Base-by-base conservation (phyloP, 2,329 filamentous ascomycete species). In the Exophiala sideris region DNA sequence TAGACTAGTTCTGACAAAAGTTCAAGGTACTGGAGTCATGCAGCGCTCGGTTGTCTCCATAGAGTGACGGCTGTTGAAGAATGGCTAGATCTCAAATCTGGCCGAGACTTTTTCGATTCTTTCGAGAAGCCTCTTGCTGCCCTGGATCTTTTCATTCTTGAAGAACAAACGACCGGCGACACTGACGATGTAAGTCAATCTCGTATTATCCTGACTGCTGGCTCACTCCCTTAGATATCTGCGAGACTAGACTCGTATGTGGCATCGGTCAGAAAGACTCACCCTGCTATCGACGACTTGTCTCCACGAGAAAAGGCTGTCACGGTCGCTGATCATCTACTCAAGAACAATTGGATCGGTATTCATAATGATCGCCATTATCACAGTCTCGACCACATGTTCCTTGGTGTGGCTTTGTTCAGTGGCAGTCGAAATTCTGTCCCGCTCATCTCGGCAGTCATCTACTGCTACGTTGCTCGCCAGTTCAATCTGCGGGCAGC, bases 81-180 rank as follows among this genome's bases (percentile, higher is more conserved):
- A 67, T 97, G 91, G 92, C 75, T 74, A 58, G 78, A 78, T 50
- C 62, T 88, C 49, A 71, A 69, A 39, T 67, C 72, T 21, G 74
- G 78, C 5, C 44, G 33, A n/a, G 16, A 49, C 12, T 76, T 80
- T 49, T 71, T 75, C 50, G 74, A 84, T 18, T 69, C 81, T 6
- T 76, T 96, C 16, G 57, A 60, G 34, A 42, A 32, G 21, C 36
- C 87, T 1, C 74, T 97, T 12, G 87, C 85, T 16, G 87, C 87
- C 11, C 95, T 95, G 68, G 94, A 97, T 70, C 80, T 97, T 71
- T 97, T 97, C 70, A 83, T 95, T 42, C 75, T 92, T 24, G 83
- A 87, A 60, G 86, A 87, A 50, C 80, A 83, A 14, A 77, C 79
- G 29, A 84, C 52, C 5, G 62, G 86, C n/a, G 90, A 95, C 66